A percentile compares a stretch with the other conserved stretches of the same genome.
Evolutionary conservation across 371 early-diverging fungal species (phyloP).

Genomic region (Mortierella sp.): DNA sequence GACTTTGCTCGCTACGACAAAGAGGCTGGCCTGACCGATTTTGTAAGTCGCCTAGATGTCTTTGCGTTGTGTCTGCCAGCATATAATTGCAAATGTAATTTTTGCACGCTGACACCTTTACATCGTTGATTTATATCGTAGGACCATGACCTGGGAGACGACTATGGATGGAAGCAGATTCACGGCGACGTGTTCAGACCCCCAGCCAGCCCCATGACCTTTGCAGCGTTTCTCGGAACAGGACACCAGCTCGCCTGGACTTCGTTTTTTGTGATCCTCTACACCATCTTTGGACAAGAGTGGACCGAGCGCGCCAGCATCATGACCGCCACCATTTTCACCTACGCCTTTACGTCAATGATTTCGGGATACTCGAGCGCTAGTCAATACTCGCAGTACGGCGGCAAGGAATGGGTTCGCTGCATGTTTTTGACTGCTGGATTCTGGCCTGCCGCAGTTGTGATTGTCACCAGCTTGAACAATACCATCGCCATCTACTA

Average conservation of each 20-base stretch:
- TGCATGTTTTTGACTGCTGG: conserved; percentile 79
- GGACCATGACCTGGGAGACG: conserved; percentile 89
- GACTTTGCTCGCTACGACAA: conserved; percentile 89
- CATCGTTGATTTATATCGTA: conserved; percentile 21
- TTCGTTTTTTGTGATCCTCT: conserved; percentile 75
- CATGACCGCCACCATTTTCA: conserved; percentile 84
- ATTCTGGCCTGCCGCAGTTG: conserved; percentile 79
- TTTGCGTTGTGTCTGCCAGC: neutral
- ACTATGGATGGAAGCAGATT: conserved; percentile 93
- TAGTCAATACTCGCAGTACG: conserved; percentile 78
- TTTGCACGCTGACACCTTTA: neutral
- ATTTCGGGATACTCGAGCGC: conserved; percentile 81
- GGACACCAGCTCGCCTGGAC: conserved; percentile 80
- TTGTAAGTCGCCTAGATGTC: conserved; percentile 60
- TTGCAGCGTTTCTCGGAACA: conserved; percentile 81
- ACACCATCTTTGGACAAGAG: conserved; percentile 79
- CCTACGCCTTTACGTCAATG: conserved; percentile 83
- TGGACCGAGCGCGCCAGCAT: conserved; percentile 85
- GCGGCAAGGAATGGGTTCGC: conserved; percentile 82
- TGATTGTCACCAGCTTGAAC: conserved; percentile 70
- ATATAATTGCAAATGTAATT: neutral
- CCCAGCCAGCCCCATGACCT: conserved; percentile 75
- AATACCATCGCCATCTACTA: conserved; percentile 85
- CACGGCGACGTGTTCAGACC: conserved; percentile 92
- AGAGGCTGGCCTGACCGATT: conserved; percentile 79